These are phyloP conservation scores for Thalassiosira exigua DNA, from an alignment of 352 stramenopile genomes.

Conservation along the genomic window DNA sequence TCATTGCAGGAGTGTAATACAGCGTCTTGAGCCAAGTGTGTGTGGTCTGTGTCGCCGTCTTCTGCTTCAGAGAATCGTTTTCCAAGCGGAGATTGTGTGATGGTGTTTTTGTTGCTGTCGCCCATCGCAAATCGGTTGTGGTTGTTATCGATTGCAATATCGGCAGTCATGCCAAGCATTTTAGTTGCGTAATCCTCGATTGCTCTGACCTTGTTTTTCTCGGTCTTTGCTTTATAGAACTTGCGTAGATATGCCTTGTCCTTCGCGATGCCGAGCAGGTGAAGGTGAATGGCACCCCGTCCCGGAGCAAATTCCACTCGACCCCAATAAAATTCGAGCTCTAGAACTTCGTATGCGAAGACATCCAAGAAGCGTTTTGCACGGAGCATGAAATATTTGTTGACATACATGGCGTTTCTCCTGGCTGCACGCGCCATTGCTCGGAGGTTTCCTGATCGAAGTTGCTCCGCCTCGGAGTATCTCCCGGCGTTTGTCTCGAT, in stretches of 20 bases:
- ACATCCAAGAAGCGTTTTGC: slow-evolving; percentile 26
- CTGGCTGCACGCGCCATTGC: slow-evolving; percentile 25
- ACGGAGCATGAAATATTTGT: slow-evolving; percentile 51
- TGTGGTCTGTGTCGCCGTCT: too few relatives aligned
- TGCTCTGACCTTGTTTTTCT: slow-evolving; percentile 20
- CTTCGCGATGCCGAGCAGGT: slow-evolving; percentile 41
- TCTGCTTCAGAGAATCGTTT: too few relatives aligned
- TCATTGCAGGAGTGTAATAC: too few relatives aligned
- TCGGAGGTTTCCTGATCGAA: background rate
- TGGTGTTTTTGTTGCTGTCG: too few relatives aligned
- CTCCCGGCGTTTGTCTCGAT: slow-evolving; percentile 26
- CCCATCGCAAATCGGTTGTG: too few relatives aligned
- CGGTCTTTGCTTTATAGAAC: slow-evolving; percentile 31
- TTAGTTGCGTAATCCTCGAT: slow-evolving; percentile 31
- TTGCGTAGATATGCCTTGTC: slow-evolving; percentile 32
- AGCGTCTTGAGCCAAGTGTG: too few relatives aligned
- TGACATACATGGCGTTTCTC: slow-evolving; percentile 36
- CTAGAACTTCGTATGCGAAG: slow-evolving; percentile 22
- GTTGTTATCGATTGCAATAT: slow-evolving; percentile 10
- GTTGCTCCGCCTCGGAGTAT: background rate
- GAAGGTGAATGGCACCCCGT: slow-evolving; percentile 45
- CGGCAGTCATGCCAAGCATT: slow-evolving; percentile 32
- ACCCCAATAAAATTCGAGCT: slow-evolving; percentile 46
- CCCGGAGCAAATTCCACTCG: slow-evolving; percentile 45
- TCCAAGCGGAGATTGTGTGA: too few relatives aligned